Conservation (phyloP, 2,329 filamentous ascomycete genomes). For the Zymoseptoria passerinii region DNA sequence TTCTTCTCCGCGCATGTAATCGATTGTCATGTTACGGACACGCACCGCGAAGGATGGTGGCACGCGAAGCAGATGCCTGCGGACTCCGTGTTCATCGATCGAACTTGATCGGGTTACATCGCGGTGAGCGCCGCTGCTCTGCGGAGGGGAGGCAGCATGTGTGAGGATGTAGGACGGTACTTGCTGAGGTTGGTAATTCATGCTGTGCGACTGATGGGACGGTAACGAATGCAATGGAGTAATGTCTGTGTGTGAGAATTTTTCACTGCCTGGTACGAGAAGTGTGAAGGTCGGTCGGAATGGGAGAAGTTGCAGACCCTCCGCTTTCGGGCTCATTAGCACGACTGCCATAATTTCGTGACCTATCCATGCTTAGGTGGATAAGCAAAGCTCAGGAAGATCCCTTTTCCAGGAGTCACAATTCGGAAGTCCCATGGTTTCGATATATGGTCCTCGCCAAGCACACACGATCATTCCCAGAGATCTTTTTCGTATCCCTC, state of each 20-base stretch:
- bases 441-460: conserved; percentile 4
- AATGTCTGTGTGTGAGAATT: not conserved
- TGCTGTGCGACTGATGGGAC: not conserved
- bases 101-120: not conserved
- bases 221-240: not conserved
- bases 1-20: not conserved
- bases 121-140: not conserved
- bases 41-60: not conserved
- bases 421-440: not conserved
- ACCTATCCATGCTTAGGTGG: not conserved
- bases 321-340: not conserved
- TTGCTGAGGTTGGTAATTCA: not conserved
- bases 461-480: conserved; percentile 55
- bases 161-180: not conserved
- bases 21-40: not conserved
- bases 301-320: not conserved
- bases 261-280: not conserved
- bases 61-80: not conserved
- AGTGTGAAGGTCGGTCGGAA: not conserved
- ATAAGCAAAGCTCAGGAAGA: not conserved
- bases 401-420: not conserved
- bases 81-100: not conserved
- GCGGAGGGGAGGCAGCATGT: not conserved
- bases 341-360: not conserved
- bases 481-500: conserved; percentile 78